These are phyloP conservation scores for Phytophthora sojae DNA, from an alignment of 352 stramenopile genomes.

Conservation along the genomic window DNA sequence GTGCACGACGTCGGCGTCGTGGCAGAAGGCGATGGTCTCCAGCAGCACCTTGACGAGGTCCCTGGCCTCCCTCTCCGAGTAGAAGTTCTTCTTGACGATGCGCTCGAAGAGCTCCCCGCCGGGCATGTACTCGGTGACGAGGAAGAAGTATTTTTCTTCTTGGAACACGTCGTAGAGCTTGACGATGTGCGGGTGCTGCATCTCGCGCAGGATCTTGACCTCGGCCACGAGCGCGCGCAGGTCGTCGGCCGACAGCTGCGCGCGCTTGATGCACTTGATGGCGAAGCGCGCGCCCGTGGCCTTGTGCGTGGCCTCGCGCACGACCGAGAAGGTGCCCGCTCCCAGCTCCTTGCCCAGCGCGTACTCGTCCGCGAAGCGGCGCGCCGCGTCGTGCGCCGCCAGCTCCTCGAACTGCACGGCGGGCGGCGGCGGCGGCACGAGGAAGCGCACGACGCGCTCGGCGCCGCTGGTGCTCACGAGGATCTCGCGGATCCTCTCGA, in stretches of 20 bases:
- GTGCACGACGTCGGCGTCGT: constrained; percentile 90
- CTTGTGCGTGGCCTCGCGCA: constrained; percentile 65
- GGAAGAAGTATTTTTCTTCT: constrained; percentile 94
- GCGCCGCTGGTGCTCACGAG: constrained; percentile 67
- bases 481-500: constrained; percentile 77
- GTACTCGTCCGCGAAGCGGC: constrained; percentile 73
- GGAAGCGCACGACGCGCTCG: constrained; percentile 71
- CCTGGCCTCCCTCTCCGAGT: constrained; percentile 80
- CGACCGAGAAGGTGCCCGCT: constrained; percentile 75
- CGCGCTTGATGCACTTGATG: constrained; percentile 92
- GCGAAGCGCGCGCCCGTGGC: constrained; percentile 57
- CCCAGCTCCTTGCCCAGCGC: constrained; percentile 75
- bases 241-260: constrained; percentile 68
- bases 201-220: constrained; percentile 80
- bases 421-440: constrained; percentile 53
- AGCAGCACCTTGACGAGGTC: constrained; percentile 85
- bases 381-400: constrained; percentile 25
- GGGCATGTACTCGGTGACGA: constrained; percentile 97
- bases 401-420: constrained; percentile 46
- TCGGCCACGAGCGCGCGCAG: constrained; percentile 82
- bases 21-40: constrained; percentile 86
- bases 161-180: constrained; percentile 92
- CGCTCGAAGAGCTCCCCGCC: constrained; percentile 88
- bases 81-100: constrained; percentile 91
- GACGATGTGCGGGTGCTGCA: constrained; percentile 92